Conservation (phyloP, 768 basidiomycete species). For the Auriculariales sp. region DNA sequence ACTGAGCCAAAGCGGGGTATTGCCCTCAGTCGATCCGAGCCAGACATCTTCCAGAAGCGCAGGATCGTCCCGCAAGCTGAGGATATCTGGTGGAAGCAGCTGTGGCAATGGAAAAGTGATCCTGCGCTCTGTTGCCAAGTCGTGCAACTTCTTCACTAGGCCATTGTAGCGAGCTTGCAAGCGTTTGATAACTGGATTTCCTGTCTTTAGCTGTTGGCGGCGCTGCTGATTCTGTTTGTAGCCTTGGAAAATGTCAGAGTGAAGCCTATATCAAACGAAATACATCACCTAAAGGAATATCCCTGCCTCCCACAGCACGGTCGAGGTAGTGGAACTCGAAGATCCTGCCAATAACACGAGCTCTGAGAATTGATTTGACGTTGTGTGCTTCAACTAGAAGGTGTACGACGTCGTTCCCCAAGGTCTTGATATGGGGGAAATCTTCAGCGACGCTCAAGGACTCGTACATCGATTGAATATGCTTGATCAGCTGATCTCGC, state of each 20-base stretch:
- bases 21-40: conserved; percentile 11
- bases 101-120: conserved; percentile 18
- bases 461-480: conserved; percentile 19
- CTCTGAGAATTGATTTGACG: conserved; percentile 24
- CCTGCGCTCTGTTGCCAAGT: conserved; percentile 12
- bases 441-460: conserved; percentile 19
- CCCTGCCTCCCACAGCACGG: conserved; percentile 16
- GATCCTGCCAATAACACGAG: conserved; percentile 19
- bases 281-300: conserved; percentile 18
- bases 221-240: conserved; percentile 18
- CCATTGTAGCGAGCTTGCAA: conserved; percentile 18
- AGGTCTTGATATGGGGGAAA: conserved; percentile 19
- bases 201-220: conserved; percentile 19
- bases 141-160: conserved; percentile 14
- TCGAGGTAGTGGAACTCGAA: conserved; percentile 23
- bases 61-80: conserved; percentile 6
- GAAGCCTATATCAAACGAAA: background rate
- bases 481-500: conserved; percentile 10
- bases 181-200: conserved; percentile 16
- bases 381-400: conserved; percentile 21
- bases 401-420: conserved; percentile 17
- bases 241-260: conserved; percentile 9
- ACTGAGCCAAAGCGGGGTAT: conserved; percentile 18
- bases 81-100: conserved; percentile 18
- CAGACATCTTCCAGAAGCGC: conserved; percentile 24